Percentiles rank a stretch among this genome's conserved stretches.
phyloP scores from a whole-genome alignment of 176 grass and related monocot genomes.

The Oryza coarctata region DNA sequence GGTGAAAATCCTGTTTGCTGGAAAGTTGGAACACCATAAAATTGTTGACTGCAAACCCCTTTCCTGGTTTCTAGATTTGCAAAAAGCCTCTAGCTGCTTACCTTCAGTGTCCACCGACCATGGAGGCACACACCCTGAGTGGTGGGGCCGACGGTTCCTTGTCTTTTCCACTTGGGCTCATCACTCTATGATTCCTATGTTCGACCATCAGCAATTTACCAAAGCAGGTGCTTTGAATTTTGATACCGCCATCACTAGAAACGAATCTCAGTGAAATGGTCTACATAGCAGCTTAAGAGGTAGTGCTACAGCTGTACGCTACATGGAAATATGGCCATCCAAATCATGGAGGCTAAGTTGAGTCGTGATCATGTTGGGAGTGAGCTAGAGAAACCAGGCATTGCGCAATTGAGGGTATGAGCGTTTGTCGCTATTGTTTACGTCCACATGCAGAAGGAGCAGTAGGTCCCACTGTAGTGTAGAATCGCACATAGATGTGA shows the following conservation, averaged over 20 bases:
- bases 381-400: not conserved
- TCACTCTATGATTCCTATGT: slow-evolving; percentile 35
- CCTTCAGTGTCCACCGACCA: slow-evolving; percentile 25
- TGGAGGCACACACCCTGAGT: slow-evolving; percentile 35
- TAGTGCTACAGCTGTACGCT: slow-evolving; percentile 3
- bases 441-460: not conserved
- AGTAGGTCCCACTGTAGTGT: not conserved
- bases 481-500: not conserved
- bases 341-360: not conserved
- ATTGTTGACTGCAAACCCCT: slow-evolving; percentile 34
- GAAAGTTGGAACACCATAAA: slow-evolving; percentile 34
- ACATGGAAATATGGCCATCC: not conserved
- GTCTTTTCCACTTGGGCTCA: slow-evolving; percentile 22
- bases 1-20: slow-evolving; percentile 38
- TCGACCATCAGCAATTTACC: slow-evolving; percentile 24
- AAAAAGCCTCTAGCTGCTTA: slow-evolving; percentile 24
- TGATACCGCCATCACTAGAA: not conserved
- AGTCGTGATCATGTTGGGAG: not conserved
- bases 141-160: slow-evolving; percentile 13
- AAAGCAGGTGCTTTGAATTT: slow-evolving; percentile 18
- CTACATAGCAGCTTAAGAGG: slow-evolving; percentile 15
- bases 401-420: not conserved
- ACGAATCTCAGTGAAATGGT: not conserved
- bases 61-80: slow-evolving; percentile 39
- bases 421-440: not conserved